Percentiles rank a stretch among this genome's conserved stretches.
These are phyloP conservation scores for Xylariaceae sp. DNA, from an alignment of 2,329 filamentous ascomycete genomes.

Conservation along the genomic window DNA sequence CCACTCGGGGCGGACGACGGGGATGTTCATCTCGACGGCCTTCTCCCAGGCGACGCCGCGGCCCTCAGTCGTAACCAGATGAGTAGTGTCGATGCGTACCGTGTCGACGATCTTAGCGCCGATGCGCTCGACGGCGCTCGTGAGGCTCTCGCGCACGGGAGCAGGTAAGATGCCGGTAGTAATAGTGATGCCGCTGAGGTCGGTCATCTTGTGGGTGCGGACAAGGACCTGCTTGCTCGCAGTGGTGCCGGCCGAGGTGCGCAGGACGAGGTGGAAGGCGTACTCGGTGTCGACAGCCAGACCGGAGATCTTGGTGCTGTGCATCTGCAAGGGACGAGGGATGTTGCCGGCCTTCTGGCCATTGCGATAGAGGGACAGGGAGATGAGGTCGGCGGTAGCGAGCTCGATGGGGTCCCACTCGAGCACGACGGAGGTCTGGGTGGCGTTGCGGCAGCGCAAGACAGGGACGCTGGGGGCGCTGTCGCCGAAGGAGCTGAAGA, in stretches of 20 bases:
- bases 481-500: constrained; percentile 81
- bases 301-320: constrained; percentile 94
- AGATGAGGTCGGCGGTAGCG: constrained; percentile 86
- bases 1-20: constrained; percentile 95
- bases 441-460: constrained; percentile 91
- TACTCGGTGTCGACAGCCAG: constrained; percentile 97
- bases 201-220: constrained; percentile 97
- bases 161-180: constrained; percentile 82
- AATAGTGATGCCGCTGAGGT: constrained; percentile 91
- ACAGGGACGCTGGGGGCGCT: constrained; percentile 70
- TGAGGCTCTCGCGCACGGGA: constrained; percentile 67
- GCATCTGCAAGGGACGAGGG: constrained; percentile 78
- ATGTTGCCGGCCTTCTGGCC: constrained; percentile 95
- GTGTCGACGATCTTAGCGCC: constrained; percentile 87
- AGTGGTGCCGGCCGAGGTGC: constrained; percentile 85
- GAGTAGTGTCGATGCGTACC: constrained; percentile 94
- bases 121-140: constrained; percentile 75
- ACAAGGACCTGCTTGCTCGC: constrained; percentile 79
- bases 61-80: constrained; percentile 95
- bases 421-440: constrained; percentile 95
- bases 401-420: constrained; percentile 96
- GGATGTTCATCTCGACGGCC: constrained; percentile 95
- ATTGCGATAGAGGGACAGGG: constrained; percentile 88
- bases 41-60: constrained; percentile 90
- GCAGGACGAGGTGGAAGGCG: constrained; percentile 85